Conservation (phyloP, 768 basidiomycete species). For the Phaeotremella skinneri region DNA sequence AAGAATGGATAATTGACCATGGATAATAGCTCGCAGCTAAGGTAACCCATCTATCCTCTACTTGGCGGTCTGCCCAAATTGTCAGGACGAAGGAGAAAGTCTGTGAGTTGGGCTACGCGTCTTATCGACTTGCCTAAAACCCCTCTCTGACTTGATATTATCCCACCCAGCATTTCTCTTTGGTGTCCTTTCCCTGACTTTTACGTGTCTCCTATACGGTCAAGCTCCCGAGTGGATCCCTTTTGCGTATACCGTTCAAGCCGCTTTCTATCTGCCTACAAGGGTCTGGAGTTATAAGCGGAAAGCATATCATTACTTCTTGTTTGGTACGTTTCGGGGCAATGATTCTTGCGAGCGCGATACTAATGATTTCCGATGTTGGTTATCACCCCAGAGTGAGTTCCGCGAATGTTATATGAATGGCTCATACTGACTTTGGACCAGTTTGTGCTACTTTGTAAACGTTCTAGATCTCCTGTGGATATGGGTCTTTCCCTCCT, state of each 20-base stretch:
- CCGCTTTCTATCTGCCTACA: slow-evolving; percentile 73
- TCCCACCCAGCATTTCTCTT: slow-evolving; percentile 70
- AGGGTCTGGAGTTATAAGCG: slow-evolving; percentile 86
- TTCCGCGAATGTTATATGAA: not conserved
- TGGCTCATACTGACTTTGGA: slow-evolving; percentile 4
- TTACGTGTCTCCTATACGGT: slow-evolving; percentile 83
- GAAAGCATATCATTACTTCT: slow-evolving; percentile 90
- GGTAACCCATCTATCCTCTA: slow-evolving; percentile 69
- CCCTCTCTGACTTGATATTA: not conserved
- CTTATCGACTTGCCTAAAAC: slow-evolving; percentile 54
- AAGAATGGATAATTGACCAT: slow-evolving; percentile 7
- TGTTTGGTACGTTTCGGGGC: slow-evolving; percentile 60
- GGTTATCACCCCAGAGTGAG: too few relatives aligned
- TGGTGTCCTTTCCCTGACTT: slow-evolving; percentile 83
- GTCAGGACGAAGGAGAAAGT: slow-evolving; percentile 51
- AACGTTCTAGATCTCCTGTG: slow-evolving; percentile 87
- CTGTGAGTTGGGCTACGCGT: slow-evolving; percentile 66
- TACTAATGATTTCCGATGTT: not conserved
- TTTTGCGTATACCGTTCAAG: slow-evolving; percentile 75
- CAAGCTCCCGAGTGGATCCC: slow-evolving; percentile 87
- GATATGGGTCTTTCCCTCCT: slow-evolving; percentile 83
- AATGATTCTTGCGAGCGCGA: slow-evolving; percentile 10
- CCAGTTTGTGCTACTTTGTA: slow-evolving; percentile 76
- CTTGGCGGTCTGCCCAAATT: slow-evolving; percentile 82
- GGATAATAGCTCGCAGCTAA: slow-evolving; percentile 67